Base-by-base conservation (phyloP, 1,284 basidiomycete genomes). In the Athelia sp. region DNA sequence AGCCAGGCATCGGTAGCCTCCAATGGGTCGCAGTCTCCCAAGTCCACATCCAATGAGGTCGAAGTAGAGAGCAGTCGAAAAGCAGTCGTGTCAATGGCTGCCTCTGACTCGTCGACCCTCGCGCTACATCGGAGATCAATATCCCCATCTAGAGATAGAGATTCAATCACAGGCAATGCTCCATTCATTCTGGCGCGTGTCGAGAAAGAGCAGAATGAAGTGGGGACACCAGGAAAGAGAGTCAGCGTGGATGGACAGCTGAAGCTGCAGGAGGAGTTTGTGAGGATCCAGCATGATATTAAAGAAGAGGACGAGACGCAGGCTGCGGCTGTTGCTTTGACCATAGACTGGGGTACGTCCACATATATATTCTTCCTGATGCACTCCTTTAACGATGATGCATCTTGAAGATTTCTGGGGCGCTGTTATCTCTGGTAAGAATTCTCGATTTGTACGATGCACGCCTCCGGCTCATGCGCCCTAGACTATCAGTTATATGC, bases 381-480 rank as follows among this genome's bases (percentile, higher is more conserved):
- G 36, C 49, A 14, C 36, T 43, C 40, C 50, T n/a, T 29, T 13
- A 29, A 29, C 48, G 13, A 53, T 46, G 52, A 36, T 24, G 53
- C 34, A 23, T 40, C 63, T 19, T 44, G 31, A 71, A 97, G 87
- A 88, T 56, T 99, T 98, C 70, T 99, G 97, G 96, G 96, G 97
- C 1, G 79, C 79, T 15, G 94, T 99, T 6, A 91, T 99, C 63
- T 90, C 87, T 55, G 89, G 88, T 87, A 50, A 50, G 66, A 58
- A 17, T 61, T 42, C 58, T 19, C 40, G 47, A 46, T 40, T 17
- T 44, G 26, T 21, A 24, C 36, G 14, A n/a, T 46, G 36, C 43
- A 56, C 49, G 55, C 23, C 42, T 54, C 46, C 34, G 17, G 38
- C 51, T 43, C 17, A 47, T 48, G 36, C 23, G 43, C 43, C 15